These are phyloP conservation scores for Hylodesmum podocarpum DNA, from an alignment of 306 rosid genomes.

Conservation along the genomic window DNA sequence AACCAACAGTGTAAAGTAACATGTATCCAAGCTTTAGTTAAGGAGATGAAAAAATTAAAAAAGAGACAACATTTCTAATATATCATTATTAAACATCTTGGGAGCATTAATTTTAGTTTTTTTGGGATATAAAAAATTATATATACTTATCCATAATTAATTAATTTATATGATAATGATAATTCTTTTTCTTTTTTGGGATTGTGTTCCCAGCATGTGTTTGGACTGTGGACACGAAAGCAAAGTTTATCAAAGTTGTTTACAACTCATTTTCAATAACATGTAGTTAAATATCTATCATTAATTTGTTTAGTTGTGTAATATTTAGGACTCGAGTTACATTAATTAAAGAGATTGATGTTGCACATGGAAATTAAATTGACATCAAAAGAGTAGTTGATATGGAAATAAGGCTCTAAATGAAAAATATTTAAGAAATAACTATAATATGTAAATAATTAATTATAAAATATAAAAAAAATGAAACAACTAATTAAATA, in stretches of 20 bases:
- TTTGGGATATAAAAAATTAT: no score
- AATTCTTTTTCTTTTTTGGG: no score
- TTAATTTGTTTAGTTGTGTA: not conserved
- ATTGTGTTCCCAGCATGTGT: not conserved
- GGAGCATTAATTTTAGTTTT: not conserved
- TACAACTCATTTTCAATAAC: not conserved
- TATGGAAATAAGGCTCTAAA: no score
- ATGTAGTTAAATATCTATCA: not conserved
- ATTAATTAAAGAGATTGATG: not conserved
- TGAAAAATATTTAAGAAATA: no score
- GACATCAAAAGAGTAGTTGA: not conserved
- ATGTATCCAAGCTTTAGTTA: not conserved
- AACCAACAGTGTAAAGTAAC: constrained; percentile 5
- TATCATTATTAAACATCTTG: constrained; percentile 3
- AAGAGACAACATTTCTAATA: not conserved
- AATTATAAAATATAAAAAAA: no score
- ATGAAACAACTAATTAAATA: no score
- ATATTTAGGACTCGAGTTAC: not conserved
- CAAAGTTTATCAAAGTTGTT: not conserved
- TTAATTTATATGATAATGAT: no score
- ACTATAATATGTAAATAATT: no score
- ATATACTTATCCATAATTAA: no score
- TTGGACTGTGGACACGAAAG: not conserved
- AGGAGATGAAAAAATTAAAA: not conserved
- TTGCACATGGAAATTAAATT: no score